Evolutionary conservation across 2,329 filamentous ascomycete species (phyloP), one percentile per base, ranked within the genome.

Genomic region (Cladophialophora immunda): DNA sequence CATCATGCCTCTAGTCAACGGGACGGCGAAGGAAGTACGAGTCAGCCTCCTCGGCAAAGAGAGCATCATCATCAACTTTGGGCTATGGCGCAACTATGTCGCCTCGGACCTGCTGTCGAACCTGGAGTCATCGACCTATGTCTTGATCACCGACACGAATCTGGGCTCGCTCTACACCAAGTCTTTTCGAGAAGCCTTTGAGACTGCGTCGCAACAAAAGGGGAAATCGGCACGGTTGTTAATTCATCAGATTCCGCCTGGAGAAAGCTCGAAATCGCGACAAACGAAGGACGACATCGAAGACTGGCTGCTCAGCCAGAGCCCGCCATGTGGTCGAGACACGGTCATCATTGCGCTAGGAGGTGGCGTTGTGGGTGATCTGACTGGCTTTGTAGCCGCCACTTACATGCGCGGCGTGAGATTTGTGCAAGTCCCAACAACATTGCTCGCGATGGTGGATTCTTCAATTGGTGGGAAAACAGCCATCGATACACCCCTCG

Each of bases 401-500:
- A 99, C 95, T 41, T 99, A 98, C 81, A 99, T 99, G 95, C 90
- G 95, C 73, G 95, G 95, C 64, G 90, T 99, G 69, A 92, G 92
- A 72, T 97, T 97, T 77, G 93, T 97, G 50, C 95, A 99, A 80
- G 94, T 99, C 55, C 95, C 95, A 1, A 99, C 95, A 9, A 97
- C 94, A 0, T 84, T 99, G 65, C 85, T 99, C 61, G 89, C 95
- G 70, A 99, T 99, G 95, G 95, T 99, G 50, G 95, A 99, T 80
- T 98, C 94, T 54, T 97, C 93, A 41, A 98, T 99, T 76, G 95
- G 95, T 69, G 95, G 95, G 70, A 99, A 99, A 85, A 99, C 95
- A 9, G 95, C 95, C 64, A 98, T 99, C 78, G 95, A 99, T 77
- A 97, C 93, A 0, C 94, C 94, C 7, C 87, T 94, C 77, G 95